These are phyloP conservation scores for Scheffersomyces amazonensis DNA, from an alignment of 805 yeast species.

Conservation along the genomic window DNA sequence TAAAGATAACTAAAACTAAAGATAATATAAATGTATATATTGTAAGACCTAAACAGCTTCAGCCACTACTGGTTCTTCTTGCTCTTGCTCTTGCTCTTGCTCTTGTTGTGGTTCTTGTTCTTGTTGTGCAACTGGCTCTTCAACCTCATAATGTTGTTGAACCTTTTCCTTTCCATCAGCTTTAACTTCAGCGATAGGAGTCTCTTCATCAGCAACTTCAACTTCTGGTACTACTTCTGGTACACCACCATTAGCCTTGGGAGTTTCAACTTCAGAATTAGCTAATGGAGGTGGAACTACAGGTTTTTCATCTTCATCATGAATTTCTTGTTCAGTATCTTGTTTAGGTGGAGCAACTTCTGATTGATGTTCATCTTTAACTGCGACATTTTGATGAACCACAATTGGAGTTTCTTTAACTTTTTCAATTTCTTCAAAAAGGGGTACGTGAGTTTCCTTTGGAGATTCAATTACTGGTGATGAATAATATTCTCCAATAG, in stretches of 20 bases:
- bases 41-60: background rate
- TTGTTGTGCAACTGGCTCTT: constrained; percentile 1
- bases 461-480: constrained; percentile 4
- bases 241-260: background rate
- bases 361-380: constrained; percentile 6
- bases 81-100: constrained; percentile 1
- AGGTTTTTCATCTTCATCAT: background rate
- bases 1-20: too few species aligned
- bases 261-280: constrained; percentile 5
- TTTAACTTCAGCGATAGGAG: background rate
- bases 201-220: constrained; percentile 2
- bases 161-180: background rate
- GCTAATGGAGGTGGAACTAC: constrained; percentile 5
- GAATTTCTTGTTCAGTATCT: background rate
- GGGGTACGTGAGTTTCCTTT: constrained; percentile 14
- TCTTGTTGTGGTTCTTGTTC: background rate
- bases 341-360: constrained; percentile 1
- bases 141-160: constrained; percentile 3
- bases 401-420: constrained; percentile 21
- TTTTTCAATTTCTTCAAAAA: constrained; percentile 15
- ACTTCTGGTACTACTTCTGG: background rate
- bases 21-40: background rate
- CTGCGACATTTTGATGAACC: constrained; percentile 3
- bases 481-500: constrained; percentile 20
- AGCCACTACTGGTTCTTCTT: constrained; percentile 5